phyloP scores from a whole-genome alignment of 805 yeast genomes.

The Gaillardinia entomophila region DNA sequence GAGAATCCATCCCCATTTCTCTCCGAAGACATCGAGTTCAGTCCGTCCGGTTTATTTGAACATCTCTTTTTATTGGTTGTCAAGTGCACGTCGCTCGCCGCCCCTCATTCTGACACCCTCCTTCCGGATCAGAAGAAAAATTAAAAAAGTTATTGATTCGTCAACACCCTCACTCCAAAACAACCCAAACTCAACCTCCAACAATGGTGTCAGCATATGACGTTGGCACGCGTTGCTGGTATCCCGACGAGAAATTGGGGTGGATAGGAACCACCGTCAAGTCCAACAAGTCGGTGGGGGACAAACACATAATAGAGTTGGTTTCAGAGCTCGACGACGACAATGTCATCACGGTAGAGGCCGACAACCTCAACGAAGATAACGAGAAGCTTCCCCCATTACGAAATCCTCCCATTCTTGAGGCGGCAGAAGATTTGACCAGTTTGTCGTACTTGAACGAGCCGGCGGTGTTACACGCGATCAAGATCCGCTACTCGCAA shows the following conservation, averaged over 20 bases:
- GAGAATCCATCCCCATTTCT: no score
- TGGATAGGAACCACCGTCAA: slow-evolving; percentile 69
- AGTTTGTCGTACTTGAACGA: slow-evolving; percentile 88
- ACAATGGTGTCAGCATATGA: slow-evolving; percentile 19
- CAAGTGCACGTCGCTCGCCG: not conserved
- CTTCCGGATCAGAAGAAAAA: not conserved
- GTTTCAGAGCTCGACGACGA: slow-evolving; percentile 44
- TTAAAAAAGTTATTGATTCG: no score
- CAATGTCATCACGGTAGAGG: slow-evolving; percentile 41
- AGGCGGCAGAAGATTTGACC: slow-evolving; percentile 92
- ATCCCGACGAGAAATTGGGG: slow-evolving; percentile 65
- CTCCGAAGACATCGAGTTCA: no score
- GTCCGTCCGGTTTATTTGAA: no score
- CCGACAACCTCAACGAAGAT: slow-evolving; percentile 45
- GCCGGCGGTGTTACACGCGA: slow-evolving; percentile 94
- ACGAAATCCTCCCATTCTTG: slow-evolving; percentile 87
- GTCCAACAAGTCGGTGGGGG: slow-evolving; percentile 31
- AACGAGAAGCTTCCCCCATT: slow-evolving; percentile 66
- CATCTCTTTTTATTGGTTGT: no score
- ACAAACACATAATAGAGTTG: slow-evolving; percentile 46
- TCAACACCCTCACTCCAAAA: no score
- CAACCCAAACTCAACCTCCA: no score
- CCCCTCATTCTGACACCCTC: not conserved
- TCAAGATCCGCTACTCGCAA: slow-evolving; percentile 81
- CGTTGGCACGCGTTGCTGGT: slow-evolving; percentile 69